These are phyloP conservation scores for Vigna hirtella DNA, from an alignment of 306 rosid genomes.

Conservation along the genomic window DNA sequence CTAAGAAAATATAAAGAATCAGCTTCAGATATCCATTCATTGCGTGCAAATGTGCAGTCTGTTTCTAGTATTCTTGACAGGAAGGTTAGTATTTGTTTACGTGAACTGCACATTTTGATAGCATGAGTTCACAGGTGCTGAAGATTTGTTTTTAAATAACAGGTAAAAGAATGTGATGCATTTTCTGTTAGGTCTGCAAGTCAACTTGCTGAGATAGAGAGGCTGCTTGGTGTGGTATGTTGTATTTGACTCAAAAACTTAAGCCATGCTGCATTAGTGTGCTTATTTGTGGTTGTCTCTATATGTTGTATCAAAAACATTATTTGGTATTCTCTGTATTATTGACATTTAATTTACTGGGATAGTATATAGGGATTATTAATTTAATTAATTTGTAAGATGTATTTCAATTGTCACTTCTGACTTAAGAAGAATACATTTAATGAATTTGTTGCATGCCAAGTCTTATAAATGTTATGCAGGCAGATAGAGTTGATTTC, in stretches of 20 bases:
- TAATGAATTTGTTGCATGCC: background rate
- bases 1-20: slow-evolving; percentile 81
- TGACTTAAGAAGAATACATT: background rate
- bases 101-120: slow-evolving; percentile 27
- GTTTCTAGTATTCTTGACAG: slow-evolving; percentile 75
- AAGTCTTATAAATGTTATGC: background rate
- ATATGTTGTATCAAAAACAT: slow-evolving; percentile 5
- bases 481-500: background rate
- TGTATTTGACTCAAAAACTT: slow-evolving; percentile 14
- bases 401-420: slow-evolving; percentile 4
- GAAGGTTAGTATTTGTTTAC: slow-evolving; percentile 67
- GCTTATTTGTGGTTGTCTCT: slow-evolving; percentile 13
- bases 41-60: slow-evolving; percentile 86
- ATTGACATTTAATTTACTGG: slow-evolving; percentile 9
- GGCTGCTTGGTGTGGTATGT: slow-evolving; percentile 76
- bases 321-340: background rate
- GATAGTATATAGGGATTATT: slow-evolving; percentile 28
- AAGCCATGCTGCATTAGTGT: background rate
- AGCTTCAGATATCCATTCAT: slow-evolving; percentile 85
- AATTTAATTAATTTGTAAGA: background rate
- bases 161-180: slow-evolving; percentile 80
- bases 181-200: slow-evolving; percentile 62
- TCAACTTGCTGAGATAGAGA: slow-evolving; percentile 70
- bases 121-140: slow-evolving; percentile 39
- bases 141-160: slow-evolving; percentile 32